Conservation (phyloP, 1,284 basidiomycete species). For the Apiotrichum gracile region DNA sequence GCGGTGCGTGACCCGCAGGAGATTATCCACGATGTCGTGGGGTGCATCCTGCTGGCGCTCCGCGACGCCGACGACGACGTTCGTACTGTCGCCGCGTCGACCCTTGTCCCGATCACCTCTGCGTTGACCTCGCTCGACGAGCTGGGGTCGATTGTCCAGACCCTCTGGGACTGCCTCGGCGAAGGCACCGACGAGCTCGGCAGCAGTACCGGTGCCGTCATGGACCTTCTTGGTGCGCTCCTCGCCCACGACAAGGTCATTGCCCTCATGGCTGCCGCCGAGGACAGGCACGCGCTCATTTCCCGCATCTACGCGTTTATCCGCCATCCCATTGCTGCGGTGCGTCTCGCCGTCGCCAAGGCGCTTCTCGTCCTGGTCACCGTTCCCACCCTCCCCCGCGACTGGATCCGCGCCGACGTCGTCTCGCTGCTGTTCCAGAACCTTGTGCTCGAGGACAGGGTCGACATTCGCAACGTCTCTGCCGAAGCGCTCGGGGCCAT, state of each 20-base stretch:
- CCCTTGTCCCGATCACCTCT: slow-evolving; percentile 76
- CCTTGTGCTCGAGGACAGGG: slow-evolving; percentile 83
- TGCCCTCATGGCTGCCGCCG: slow-evolving; percentile 19
- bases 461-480: slow-evolving; percentile 75
- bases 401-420: slow-evolving; percentile 76
- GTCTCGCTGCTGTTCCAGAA: slow-evolving; percentile 90
- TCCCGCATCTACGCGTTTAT: slow-evolving; percentile 93
- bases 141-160: slow-evolving; percentile 67
- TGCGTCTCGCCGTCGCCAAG: slow-evolving; percentile 87
- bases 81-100: slow-evolving; percentile 88
- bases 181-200: slow-evolving; percentile 96
- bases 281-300: slow-evolving; percentile 57
- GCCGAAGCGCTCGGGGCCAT: slow-evolving; percentile 72
- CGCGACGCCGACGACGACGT: slow-evolving; percentile 94
- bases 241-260: slow-evolving; percentile 29
- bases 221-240: slow-evolving; percentile 69
- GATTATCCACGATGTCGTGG: slow-evolving; percentile 67
- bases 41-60: slow-evolving; percentile 83
- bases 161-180: slow-evolving; percentile 84
- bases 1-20: slow-evolving; percentile 59
- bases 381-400: slow-evolving; percentile 63
- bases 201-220: slow-evolving; percentile 92
- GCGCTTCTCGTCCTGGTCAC: slow-evolving; percentile 82
- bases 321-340: slow-evolving; percentile 90
- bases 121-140: slow-evolving; percentile 62